These are phyloP conservation scores for Aureobasidium subglaciale DNA, from an alignment of 2,329 filamentous ascomycete genomes.

Conservation along the genomic window DNA sequence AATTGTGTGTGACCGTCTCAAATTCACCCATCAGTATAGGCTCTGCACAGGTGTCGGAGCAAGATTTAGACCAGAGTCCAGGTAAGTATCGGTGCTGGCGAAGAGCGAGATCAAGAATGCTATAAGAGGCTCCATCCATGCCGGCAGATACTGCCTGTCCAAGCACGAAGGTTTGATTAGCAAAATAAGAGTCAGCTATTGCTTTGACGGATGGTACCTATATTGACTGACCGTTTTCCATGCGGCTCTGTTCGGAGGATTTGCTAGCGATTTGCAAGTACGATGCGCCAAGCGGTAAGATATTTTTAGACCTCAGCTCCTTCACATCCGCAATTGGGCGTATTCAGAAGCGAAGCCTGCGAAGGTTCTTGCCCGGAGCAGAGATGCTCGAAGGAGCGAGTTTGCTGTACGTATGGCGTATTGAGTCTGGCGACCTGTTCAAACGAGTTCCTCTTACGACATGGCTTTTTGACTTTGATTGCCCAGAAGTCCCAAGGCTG, in stretches of 20 bases:
- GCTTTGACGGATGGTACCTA: slow-evolving; percentile 1
- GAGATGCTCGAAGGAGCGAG: background rate
- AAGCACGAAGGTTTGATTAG: slow-evolving; percentile 5
- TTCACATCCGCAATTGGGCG: background rate
- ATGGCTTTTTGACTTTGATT: background rate
- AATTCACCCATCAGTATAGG: no score
- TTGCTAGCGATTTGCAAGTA: background rate
- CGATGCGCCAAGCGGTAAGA: background rate
- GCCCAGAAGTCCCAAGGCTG: background rate
- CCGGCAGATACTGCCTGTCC: background rate
- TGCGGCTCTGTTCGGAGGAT: background rate
- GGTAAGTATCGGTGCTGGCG: background rate
- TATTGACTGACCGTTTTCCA: slow-evolving; percentile 9
- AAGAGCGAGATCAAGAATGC: background rate
- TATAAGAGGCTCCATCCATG: background rate
- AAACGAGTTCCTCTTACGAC: background rate
- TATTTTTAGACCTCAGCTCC: slow-evolving; percentile 6
- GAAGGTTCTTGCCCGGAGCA: slow-evolving; percentile 1
- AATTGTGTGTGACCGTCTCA: no score
- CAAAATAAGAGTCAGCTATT: slow-evolving; percentile 7
- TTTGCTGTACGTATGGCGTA: background rate
- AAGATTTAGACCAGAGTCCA: no score
- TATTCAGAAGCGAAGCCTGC: background rate
- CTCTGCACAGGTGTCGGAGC: no score
- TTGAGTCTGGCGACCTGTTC: background rate